Conservation (phyloP, 129 eudicot species). For the Smallanthus sonchifolius region DNA sequence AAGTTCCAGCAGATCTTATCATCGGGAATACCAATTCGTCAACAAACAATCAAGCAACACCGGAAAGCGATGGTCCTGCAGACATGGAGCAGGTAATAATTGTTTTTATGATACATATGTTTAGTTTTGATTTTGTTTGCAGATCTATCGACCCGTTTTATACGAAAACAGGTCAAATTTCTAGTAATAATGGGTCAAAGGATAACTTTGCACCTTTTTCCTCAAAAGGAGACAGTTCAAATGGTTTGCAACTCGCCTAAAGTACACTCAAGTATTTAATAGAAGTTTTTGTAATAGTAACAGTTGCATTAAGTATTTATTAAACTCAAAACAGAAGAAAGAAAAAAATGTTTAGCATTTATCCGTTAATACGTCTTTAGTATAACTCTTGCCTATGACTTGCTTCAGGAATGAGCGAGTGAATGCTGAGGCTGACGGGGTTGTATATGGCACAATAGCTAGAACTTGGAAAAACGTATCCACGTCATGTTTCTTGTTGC, state of each 20-base stretch:
- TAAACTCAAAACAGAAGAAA: neutral
- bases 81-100: slow-evolving; percentile 75
- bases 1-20: slow-evolving; percentile 74
- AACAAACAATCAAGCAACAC: slow-evolving; percentile 37
- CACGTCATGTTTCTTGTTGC: neutral
- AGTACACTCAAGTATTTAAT: neutral
- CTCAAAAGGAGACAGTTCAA: neutral
- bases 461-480: slow-evolving; percentile 14
- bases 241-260: neutral
- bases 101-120: neutral
- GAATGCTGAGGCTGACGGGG: slow-evolving; percentile 3
- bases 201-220: neutral
- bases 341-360: neutral
- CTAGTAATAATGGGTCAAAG: neutral
- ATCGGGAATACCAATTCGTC: slow-evolving; percentile 31
- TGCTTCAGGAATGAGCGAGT: slow-evolving; percentile 33
- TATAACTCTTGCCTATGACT: neutral
- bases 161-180: neutral
- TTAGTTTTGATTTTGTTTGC: neutral
- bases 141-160: neutral
- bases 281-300: neutral
- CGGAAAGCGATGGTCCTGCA: slow-evolving; percentile 44
- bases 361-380: neutral
- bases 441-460: slow-evolving; percentile 23
- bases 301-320: neutral